A percentile compares a stretch with the other conserved stretches of the same genome.
Conservation (phyloP, 2,329 filamentous ascomycete species). For the Chrysoporthe puriensis region DNA sequence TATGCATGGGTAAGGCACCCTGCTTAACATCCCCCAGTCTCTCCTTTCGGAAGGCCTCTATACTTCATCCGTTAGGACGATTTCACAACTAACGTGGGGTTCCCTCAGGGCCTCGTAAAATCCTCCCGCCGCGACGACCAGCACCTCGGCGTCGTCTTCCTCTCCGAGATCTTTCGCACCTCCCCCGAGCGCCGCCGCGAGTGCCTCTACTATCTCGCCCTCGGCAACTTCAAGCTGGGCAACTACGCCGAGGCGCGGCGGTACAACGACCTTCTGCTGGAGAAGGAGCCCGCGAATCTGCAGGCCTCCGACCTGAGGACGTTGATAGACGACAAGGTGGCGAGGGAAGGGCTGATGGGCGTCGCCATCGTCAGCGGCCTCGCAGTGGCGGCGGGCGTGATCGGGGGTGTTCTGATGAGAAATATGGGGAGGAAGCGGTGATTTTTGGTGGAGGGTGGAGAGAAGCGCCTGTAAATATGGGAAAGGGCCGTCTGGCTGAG, state of each 20-base stretch:
- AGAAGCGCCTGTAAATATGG: background rate
- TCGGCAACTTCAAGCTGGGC: conserved; percentile 97
- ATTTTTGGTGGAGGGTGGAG: background rate
- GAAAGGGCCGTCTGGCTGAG: background rate
- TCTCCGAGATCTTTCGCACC: conserved; percentile 95
- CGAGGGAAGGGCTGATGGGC: conserved; percentile 90
- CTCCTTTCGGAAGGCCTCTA: background rate
- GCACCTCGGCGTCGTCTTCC: conserved; percentile 89
- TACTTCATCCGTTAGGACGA: too few species aligned
- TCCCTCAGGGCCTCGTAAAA: conserved; percentile 86
- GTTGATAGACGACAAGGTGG: conserved; percentile 94
- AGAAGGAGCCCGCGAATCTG: conserved; percentile 88
- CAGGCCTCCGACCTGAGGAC: conserved; percentile 85
- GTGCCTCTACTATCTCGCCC: conserved; percentile 96
- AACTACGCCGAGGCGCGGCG: conserved; percentile 94
- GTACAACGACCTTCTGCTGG: conserved; percentile 91
- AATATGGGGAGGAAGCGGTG: conserved; percentile 68
- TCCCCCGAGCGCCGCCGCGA: conserved; percentile 92
- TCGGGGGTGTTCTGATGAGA: conserved; percentile 84
- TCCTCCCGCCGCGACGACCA: conserved; percentile 83
- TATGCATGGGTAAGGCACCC: conserved; percentile 81
- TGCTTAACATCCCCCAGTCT: background rate
- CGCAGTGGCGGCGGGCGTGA: conserved; percentile 88
- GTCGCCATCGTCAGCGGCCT: conserved; percentile 94
- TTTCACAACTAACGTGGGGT: too few species aligned